Base-by-base conservation (phyloP, 2,329 filamentous ascomycete species). In the Trichoderma afroharzianum region DNA sequence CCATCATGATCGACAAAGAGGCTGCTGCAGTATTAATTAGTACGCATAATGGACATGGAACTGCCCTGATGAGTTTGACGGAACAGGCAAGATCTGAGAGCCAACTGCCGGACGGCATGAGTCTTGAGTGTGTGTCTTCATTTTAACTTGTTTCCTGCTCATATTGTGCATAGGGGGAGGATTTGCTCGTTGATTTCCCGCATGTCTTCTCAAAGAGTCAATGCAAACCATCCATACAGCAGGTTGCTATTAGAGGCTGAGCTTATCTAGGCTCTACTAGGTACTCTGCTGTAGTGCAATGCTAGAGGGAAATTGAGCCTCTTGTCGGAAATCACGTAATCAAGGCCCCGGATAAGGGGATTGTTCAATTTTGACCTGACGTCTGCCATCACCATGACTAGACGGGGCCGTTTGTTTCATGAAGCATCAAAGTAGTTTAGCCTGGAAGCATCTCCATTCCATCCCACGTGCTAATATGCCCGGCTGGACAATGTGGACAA, bases 391-490 rank as follows among this genome's bases (percentile, higher is more conserved):
- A 30, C 28, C 39, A 50, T 36, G 55, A 18, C 21, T 62, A 61
- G 58, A 68, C 55, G 33, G 59, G 61, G 14, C 36, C 61, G 53
- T 50, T 66, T 71, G 68, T 71, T 71, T 71, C 68, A 71, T 33
- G 28, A 43, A 15, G 30, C 47, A 14, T 64, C 32, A 59, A 71
- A 58, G 21, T 47, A 61, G 68, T n/a, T 64, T 71, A 59, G 68
- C 61, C 59, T n/a, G 47, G 50, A 70, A 57, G 61, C 57, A 53
- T 63, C 58, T 62, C 57, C 66, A 62, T 62, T 53, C 39, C n/a
- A 50, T 62, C 21, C 66, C 66, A 69, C 66, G 66, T 69, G 66
- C 66, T 53, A 62, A 69, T 47, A 69, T 69, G n/a, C 57, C 55
- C 66, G 36, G 66, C 55, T 58, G 57, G 57, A 62, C 18, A 32